Percentiles rank a stretch among this genome's conserved stretches.
Evolutionary conservation across 768 basidiomycete genomes (phyloP).

Genomic region (Exidia glandulosa): DNA sequence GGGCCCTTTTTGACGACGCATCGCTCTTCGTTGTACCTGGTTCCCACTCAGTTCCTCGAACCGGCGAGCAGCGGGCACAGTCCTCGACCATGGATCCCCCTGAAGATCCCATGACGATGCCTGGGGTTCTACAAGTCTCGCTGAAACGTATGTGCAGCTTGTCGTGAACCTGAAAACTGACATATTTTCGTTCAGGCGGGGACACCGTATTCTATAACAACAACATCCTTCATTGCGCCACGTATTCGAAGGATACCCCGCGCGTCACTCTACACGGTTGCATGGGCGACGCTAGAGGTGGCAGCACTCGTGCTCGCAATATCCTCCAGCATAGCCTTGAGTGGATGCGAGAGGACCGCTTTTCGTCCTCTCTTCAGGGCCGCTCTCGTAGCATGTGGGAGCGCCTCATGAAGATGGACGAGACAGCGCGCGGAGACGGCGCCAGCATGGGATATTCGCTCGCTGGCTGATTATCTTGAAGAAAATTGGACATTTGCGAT

Average conservation of each 20-base stretch:
- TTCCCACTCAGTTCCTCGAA: conserved; percentile 49
- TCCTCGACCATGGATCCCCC: conserved; percentile 44
- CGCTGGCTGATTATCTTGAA: conserved; percentile 1
- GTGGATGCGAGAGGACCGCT: conserved; percentile 49
- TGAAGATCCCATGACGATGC: conserved; percentile 54
- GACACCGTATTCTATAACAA: conserved; percentile 74
- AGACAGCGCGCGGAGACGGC: conserved; percentile 15
- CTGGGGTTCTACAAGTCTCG: conserved; percentile 44
- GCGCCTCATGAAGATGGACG: conserved; percentile 39
- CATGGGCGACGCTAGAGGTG: conserved; percentile 53
- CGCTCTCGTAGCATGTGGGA: conserved; percentile 28
- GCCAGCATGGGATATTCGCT: conserved; percentile 47
- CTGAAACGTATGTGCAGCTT: conserved; percentile 36
- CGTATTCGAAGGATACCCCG: conserved; percentile 37
- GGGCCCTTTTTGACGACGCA: conserved; percentile 55
- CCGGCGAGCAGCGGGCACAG: conserved; percentile 42
- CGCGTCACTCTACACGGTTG: conserved; percentile 63
- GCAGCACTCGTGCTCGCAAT: conserved; percentile 53
- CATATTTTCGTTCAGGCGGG: conserved; percentile 33
- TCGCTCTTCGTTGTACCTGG: conserved; percentile 64
- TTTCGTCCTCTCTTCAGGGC: conserved; percentile 24
- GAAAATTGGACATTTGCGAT: no score
- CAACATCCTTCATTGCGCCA: conserved; percentile 67
- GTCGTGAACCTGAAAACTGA: neutral
- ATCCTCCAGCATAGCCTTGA: conserved; percentile 61